These are phyloP conservation scores for Pezicula radicicola DNA, from an alignment of 2,329 filamentous ascomycete species.

Conservation along the genomic window DNA sequence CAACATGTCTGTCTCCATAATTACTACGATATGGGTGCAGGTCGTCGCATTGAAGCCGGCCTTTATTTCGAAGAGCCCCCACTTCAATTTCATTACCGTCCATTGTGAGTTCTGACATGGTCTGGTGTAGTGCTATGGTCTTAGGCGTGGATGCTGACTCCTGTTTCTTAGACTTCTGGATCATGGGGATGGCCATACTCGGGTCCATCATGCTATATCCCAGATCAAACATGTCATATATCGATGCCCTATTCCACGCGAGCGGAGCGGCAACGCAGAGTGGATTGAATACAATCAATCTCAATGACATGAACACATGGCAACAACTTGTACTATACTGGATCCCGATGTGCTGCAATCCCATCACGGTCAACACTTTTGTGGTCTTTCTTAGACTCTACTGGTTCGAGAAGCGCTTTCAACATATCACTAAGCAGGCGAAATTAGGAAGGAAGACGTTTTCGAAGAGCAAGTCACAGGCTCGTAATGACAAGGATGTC, in stretches of 20 bases:
- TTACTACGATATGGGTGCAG: constrained; percentile 33
- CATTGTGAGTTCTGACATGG: constrained; percentile 58
- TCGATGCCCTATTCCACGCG: constrained; percentile 88
- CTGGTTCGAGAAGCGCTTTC: constrained; percentile 97
- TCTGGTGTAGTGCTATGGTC: too few relatives aligned
- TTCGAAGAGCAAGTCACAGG: constrained; percentile 48
- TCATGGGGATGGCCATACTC: constrained; percentile 69
- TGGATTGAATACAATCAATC: constrained; percentile 77
- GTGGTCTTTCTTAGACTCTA: constrained; percentile 93
- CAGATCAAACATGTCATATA: constrained; percentile 63
- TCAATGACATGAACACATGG: constrained; percentile 66
- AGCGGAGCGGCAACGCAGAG: constrained; percentile 86
- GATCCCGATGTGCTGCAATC: constrained; percentile 71
- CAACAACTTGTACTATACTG: constrained; percentile 73
- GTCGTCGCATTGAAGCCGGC: constrained; percentile 50
- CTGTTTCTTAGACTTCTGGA: constrained; percentile 65
- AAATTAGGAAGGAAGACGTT: constrained; percentile 63
- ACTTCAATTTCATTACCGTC: constrained; percentile 77
- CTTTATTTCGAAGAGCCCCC: constrained; percentile 58
- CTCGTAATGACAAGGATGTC: constrained; percentile 38
- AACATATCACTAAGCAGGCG: constrained; percentile 75
- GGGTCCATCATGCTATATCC: constrained; percentile 76
- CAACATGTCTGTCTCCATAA: constrained; percentile 20
- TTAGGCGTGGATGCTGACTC: neutral
- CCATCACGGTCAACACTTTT: constrained; percentile 78